These are phyloP conservation scores for Saccharomycopsis sp. DNA, from an alignment of 805 yeast species.

Conservation along the genomic window DNA sequence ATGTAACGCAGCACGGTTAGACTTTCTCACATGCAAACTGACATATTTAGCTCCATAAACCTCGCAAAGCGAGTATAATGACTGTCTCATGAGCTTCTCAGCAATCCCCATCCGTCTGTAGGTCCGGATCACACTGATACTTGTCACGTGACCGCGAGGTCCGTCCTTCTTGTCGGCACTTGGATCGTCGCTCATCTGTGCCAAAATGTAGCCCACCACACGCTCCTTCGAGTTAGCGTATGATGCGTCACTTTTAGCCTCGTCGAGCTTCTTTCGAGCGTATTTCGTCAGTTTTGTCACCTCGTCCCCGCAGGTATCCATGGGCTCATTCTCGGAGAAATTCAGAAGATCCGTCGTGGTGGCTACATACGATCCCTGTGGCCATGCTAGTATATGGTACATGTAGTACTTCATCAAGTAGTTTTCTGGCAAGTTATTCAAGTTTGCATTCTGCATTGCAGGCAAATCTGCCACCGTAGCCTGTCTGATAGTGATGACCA, in stretches of 20 bases:
- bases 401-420: constrained; percentile 87
- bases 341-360: constrained; percentile 56
- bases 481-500: constrained; percentile 83
- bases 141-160: constrained; percentile 90
- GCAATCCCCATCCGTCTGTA: constrained; percentile 95
- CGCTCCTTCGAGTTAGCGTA: constrained; percentile 60
- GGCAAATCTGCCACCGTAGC: constrained; percentile 84
- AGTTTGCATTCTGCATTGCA: constrained; percentile 93
- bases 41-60: constrained; percentile 77
- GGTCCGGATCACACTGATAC: constrained; percentile 90
- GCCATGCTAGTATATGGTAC: constrained; percentile 95
- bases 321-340: constrained; percentile 24
- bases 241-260: constrained; percentile 51
- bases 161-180: constrained; percentile 61
- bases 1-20: constrained; percentile 91
- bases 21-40: constrained; percentile 86
- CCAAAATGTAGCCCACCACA: constrained; percentile 92
- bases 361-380: constrained; percentile 95
- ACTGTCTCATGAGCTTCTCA: constrained; percentile 81
- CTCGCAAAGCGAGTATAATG: constrained; percentile 73
- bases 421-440: constrained; percentile 90
- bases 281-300: constrained; percentile 18
- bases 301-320: constrained; percentile 22
- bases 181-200: constrained; percentile 95
- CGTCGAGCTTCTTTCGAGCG: constrained; percentile 7